Conservation (phyloP, 2,329 filamentous ascomycete genomes). For the Fusarium caatingaense region DNA sequence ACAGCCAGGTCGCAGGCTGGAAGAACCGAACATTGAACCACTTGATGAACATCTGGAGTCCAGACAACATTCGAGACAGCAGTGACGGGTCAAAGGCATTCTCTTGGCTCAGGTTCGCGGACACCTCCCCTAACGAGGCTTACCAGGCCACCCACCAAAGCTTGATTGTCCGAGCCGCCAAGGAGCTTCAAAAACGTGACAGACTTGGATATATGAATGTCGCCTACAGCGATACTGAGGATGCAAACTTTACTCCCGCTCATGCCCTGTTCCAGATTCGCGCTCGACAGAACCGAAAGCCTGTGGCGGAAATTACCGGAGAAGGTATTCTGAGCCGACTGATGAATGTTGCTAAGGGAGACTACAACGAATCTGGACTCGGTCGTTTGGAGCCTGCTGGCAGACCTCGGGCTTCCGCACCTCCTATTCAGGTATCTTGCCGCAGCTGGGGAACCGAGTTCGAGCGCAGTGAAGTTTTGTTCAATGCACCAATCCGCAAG, state of each 20-base stretch:
- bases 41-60: conserved; percentile 90
- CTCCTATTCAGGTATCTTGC: conserved; percentile 84
- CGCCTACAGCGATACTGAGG: conserved; percentile 74
- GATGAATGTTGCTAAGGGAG: conserved; percentile 78
- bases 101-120: conserved; percentile 90
- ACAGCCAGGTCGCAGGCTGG: conserved; percentile 84
- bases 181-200: conserved; percentile 65
- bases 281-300: conserved; percentile 72
- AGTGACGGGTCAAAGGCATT: conserved; percentile 74
- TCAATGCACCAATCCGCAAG: conserved; percentile 81
- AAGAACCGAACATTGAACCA: conserved; percentile 79
- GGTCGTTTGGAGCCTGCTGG: conserved; percentile 84
- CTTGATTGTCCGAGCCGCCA: conserved; percentile 78
- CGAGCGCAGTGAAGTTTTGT: conserved; percentile 80
- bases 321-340: conserved; percentile 80
- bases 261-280: conserved; percentile 87
- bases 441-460: conserved; percentile 71
- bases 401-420: conserved; percentile 81
- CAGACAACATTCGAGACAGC: conserved; percentile 78
- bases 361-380: conserved; percentile 77
- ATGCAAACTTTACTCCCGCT: conserved; percentile 72
- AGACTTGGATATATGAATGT: conserved; percentile 75
- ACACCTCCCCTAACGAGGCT: conserved; percentile 78
- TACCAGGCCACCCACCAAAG: conserved; percentile 75
- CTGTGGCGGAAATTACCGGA: conserved; percentile 74